Base-by-base conservation (phyloP, 2,329 filamentous ascomycete genomes). In the Apiospora sp. region DNA sequence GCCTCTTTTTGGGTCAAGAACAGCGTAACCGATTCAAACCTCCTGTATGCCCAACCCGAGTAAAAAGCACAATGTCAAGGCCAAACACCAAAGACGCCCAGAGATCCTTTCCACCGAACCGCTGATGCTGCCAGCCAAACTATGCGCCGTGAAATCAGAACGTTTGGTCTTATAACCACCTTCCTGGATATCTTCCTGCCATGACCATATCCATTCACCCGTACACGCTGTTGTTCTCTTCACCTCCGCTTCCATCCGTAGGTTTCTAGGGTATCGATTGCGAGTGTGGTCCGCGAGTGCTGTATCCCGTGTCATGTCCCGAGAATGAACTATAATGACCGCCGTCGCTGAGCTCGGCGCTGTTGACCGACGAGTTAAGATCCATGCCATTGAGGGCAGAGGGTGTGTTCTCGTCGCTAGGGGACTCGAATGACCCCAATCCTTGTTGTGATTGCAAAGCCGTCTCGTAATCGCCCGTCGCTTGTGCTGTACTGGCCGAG, bases 91-190 rank as follows among this genome's bases (percentile, higher is more conserved):
- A 46, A 46, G 44, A 69, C 67, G 67, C 67, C 67, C 44, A 49
- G 67, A 49, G 44, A 48, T 69, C 67, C 27, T 37, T 30, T 69
- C 67, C 67, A 49, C 43, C 67, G 67, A 69, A 49, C 67, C 67
- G 67, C 67, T 69, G 67, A 69, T 69, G 67, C 67, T 69, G n/a
- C 67, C 67, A 69, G 67, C 27, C 67, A 30, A 49, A 69, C 44
- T 49, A 49, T 69, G 34, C 67, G 67, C 67, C 67, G 58, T 64
- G 34, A 64, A 64, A 64, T 30, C 58, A 41, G 34, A 64, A 64
- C 19, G 22, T n/a, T 64, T n/a, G 58, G 58, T 37, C 58, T 64
- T 37, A 34, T n/a, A 64, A 41, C 58, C 58, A 5, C 49, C 19
- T 41, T 64, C 19, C 30, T 37, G 16, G 27, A 10, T 30, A 19